Evolutionary conservation across 176 grass and related monocot species (phyloP).

Genomic region (Paspalum vaginatum): DNA sequence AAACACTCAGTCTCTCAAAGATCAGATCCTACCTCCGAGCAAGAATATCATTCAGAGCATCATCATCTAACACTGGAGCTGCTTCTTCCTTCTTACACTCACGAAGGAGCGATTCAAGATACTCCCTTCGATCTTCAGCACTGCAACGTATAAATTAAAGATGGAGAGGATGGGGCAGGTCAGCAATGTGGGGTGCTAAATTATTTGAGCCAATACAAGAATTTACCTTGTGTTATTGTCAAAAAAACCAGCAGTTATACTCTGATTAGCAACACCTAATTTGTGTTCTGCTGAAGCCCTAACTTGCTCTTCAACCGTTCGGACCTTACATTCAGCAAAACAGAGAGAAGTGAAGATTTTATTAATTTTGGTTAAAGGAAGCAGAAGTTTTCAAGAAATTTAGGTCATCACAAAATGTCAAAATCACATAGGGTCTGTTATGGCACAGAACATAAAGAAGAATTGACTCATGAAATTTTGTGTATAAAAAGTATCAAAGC

Average conservation of each 20-base stretch:
- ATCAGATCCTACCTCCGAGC: conserved; percentile 70
- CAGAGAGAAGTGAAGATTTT: conserved; percentile 30
- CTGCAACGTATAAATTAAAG: conserved; percentile 50
- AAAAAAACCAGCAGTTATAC: conserved; percentile 99
- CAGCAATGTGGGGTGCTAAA: not conserved
- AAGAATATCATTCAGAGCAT: conserved; percentile 92
- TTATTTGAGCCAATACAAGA: conserved; percentile 4
- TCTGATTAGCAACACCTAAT: conserved; percentile 98
- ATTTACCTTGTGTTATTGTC: conserved; percentile 97
- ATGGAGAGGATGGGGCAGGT: not conserved
- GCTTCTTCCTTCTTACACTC: conserved; percentile 99
- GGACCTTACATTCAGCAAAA: conserved; percentile 64
- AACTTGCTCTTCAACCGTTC: conserved; percentile 96
- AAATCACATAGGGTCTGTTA: not conserved
- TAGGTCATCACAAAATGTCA: conserved; percentile 27
- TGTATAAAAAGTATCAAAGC: not conserved
- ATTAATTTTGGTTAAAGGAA: conserved; percentile 21
- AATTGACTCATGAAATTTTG: not conserved
- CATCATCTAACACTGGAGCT: conserved; percentile 86
- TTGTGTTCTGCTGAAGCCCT: conserved; percentile 99
- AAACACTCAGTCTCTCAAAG: not conserved
- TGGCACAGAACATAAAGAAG: conserved; percentile 13
- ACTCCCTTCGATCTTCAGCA: conserved; percentile 97
- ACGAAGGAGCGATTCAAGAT: conserved; percentile 91
- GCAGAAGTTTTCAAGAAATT: conserved; percentile 27